Evolutionary conservation across 2,329 filamentous ascomycete genomes (phyloP), one percentile per base, ranked within the genome.

Genomic region (Mycosphaerelloides madeirae): DNA sequence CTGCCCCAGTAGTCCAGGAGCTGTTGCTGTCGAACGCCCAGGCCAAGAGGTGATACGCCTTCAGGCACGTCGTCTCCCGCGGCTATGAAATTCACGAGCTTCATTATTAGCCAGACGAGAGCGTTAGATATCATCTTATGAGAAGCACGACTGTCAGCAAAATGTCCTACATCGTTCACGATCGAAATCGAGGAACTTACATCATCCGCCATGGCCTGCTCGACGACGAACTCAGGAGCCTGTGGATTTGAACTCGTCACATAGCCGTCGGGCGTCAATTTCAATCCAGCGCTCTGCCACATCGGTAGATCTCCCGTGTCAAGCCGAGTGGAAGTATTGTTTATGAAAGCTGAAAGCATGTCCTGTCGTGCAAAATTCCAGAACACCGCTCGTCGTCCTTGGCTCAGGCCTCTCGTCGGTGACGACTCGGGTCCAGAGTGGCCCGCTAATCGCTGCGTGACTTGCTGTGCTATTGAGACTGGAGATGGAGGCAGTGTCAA

Each of bases 341-440:
- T 81, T 54, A 83, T 79, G 53, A 77, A 82, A 41, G 80, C 80
- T 56, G 78, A 75, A 22, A 83, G 66, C 65, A 83, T 80, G 52
- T 84, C 80, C 54, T 84, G 80, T 18, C 80, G 69, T 13, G 80
- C 80, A 59, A 83, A 80, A 52, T 82, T 83, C 80, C 80, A 84
- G 57, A 84, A 84, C 0, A 78, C 79, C 6, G 80, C 79, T 58
- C 68, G 73, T 15, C 79, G 71, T 9, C 71, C 77, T 57, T 75
- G 75, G 3, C 75, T 79, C 2, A 76, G 71, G n/a, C 65, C 65
- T 3, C 46, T 39, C 22, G 29, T 31, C 5, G 20, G 31, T 7
- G 16, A 41, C 13, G 46, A 18, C 14, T 41, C 25, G 11, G 37
- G 28, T 13, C 31, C 31, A 18, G 31, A 29, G 36, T 48, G 42